Base-by-base conservation (phyloP, 371 early-diverging fungal species). In the Haplosporangium sp. region DNA sequence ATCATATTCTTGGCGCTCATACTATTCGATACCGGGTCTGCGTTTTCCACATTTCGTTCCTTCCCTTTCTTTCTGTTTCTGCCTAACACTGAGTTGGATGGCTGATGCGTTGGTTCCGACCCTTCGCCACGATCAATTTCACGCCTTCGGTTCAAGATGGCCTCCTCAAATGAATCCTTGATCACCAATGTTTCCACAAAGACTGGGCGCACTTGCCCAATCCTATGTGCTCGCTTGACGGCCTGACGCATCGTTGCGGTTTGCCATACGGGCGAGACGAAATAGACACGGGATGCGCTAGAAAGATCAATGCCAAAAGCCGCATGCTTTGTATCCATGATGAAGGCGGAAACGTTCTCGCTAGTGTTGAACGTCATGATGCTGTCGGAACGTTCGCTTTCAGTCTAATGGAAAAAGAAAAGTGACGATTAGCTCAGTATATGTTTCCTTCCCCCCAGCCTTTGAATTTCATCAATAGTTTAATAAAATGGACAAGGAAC, bases 191-290 rank as follows among this genome's bases (percentile, higher is more conserved):
- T 89, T 55, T 92, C 93, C 5, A 96, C 94, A 81, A 85, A 88
- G 0, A 96, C 95, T 0, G 90, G 90, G 16, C 87, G 84, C 29
- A 73, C 87, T 70, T 96, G 95, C 0, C 96, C 98, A 36, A 97
- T 89, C 38, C 98, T 83, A 67, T 96, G 96, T 0, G 95, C 96
- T 8, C 98, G 88, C 69, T 96, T 96, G 84, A 95, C 89, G 0
- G 98, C 98, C 46, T 88, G 91, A 47, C 86, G 87, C 79, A 86
- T 86, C 65, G 84, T 86, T 11, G 85, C 88, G 0, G 85, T 81
- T 71, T 86, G 86, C 91, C 89, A 90, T 16, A 92, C 90, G 1
- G 93, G 92, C 5, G 88, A 86, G 23, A 90, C 80, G 66, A 94
- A 93, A 70, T 86, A 93, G 16, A 93, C 88, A 0, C 91, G 87